Conservation (phyloP, 805 yeast species). For the Wickerhamomyces bisporus region DNA sequence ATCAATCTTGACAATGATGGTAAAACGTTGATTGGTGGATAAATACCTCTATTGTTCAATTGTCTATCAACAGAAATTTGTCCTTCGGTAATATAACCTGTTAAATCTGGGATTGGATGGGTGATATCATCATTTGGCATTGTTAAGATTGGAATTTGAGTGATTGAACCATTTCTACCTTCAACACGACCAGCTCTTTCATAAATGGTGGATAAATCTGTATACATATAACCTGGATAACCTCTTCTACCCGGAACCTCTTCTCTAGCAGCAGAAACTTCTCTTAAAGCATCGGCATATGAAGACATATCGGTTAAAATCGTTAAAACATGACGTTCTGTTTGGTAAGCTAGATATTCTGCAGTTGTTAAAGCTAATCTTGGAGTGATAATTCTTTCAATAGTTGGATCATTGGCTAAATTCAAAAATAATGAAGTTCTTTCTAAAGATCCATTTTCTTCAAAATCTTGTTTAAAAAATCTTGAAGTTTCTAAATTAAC, state of each 20-base stretch:
- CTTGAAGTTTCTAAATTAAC: constrained; percentile 97
- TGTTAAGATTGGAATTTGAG: constrained; percentile 97
- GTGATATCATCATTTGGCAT: constrained; percentile 99
- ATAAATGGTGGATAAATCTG: constrained; percentile 97
- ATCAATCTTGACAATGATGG: constrained; percentile 97
- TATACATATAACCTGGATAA: constrained; percentile 99
- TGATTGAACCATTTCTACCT: constrained; percentile 98
- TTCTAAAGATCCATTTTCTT: constrained; percentile 97
- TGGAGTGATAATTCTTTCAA: constrained; percentile 98
- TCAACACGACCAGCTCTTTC: constrained; percentile 99
- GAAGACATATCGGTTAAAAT: constrained; percentile 99
- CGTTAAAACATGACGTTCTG: constrained; percentile 98
- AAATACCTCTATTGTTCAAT: constrained; percentile 91
- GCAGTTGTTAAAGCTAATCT: constrained; percentile 98
- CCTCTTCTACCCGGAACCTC: constrained; percentile 99
- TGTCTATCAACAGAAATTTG: constrained; percentile 98
- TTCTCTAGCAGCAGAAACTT: constrained; percentile 99
- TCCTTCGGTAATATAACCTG: constrained; percentile 99
- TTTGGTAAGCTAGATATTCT: constrained; percentile 97
- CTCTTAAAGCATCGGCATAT: constrained; percentile 99
- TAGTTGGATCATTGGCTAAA: constrained; percentile 98
- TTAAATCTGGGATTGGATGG: constrained; percentile 99
- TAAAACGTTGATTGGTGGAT: constrained; percentile 97
- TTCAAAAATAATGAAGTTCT: constrained; percentile 95
- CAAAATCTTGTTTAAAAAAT: constrained; percentile 98